Conservation (phyloP, 129 eudicot genomes). For the Flaveria sonorensis region DNA sequence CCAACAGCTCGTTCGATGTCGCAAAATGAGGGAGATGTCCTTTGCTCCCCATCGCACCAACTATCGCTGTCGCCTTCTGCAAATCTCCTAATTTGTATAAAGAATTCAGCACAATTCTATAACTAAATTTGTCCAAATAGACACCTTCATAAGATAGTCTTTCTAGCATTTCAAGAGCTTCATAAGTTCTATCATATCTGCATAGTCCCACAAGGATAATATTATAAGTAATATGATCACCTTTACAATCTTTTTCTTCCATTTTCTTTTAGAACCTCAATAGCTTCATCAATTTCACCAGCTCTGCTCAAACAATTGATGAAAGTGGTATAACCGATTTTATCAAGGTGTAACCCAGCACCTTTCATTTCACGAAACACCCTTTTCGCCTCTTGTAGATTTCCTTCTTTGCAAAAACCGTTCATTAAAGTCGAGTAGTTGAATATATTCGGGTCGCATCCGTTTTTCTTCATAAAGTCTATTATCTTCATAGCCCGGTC, state of each 20-base stretch:
- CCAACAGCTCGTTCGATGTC: conserved; percentile 70
- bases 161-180: conserved; percentile 72
- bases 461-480: conserved; percentile 75
- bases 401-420: conserved; percentile 73
- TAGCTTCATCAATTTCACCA: conserved; percentile 56
- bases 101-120: conserved; percentile 70
- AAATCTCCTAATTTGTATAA: conserved; percentile 54
- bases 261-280: conserved; percentile 64
- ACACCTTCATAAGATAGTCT: conserved; percentile 59
- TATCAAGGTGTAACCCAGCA: conserved; percentile 57
- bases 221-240: conserved; percentile 70
- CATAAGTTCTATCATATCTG: conserved; percentile 52
- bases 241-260: conserved; percentile 58
- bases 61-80: conserved; percentile 50
- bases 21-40: conserved; percentile 83
- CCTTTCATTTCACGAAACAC: conserved; percentile 61
- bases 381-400: conserved; percentile 55
- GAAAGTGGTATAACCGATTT: conserved; percentile 66
- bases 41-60: conserved; percentile 64
- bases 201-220: conserved; percentile 71
- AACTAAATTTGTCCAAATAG: conserved; percentile 66
- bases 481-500: conserved; percentile 68
- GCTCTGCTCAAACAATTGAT: conserved; percentile 64
- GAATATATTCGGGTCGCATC: conserved; percentile 70
- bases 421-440: conserved; percentile 70